These are phyloP conservation scores for Penicillium sp. DNA, from an alignment of 2,329 filamentous ascomycete genomes.

Conservation along the genomic window DNA sequence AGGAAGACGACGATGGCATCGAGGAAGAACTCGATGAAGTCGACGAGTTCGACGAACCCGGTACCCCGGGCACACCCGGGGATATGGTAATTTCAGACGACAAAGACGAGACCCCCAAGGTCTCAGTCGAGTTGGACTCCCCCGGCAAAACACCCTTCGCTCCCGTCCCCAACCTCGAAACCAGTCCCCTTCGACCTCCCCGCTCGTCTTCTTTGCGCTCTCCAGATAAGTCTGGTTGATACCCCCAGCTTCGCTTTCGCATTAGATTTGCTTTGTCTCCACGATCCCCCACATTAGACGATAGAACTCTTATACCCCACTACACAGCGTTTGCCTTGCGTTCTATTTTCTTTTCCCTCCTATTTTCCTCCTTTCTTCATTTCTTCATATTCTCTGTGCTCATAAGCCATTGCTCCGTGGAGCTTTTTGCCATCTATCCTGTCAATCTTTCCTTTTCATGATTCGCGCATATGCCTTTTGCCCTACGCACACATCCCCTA, in stretches of 20 bases:
- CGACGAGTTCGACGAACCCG: constrained; percentile 38
- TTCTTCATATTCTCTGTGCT: background rate
- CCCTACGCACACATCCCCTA: constrained; percentile 1
- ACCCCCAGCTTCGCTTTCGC: constrained; percentile 11
- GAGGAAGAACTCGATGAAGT: constrained; percentile 46
- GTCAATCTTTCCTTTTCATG: constrained; percentile 10
- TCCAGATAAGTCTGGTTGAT: constrained; percentile 10
- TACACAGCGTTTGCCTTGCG: constrained; percentile 11
- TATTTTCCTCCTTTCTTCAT: background rate
- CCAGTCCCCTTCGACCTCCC: constrained; percentile 34
- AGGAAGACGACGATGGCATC: constrained; percentile 42
- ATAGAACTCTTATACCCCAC: constrained; percentile 27
- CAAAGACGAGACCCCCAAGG: constrained; percentile 11
- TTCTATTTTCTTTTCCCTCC: constrained; percentile 5
- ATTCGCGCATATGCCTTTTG: constrained; percentile 3
- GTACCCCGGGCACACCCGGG: constrained; percentile 26
- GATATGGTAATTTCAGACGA: constrained; percentile 16
- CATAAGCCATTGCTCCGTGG: background rate
- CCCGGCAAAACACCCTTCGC: constrained; percentile 31
- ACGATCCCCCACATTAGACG: constrained; percentile 21
- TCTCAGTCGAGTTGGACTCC: constrained; percentile 9
- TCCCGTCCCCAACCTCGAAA: constrained; percentile 34
- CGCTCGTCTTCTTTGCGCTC: constrained; percentile 42
- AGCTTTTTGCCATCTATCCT: background rate
- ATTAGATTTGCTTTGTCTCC: constrained; percentile 10